Percentiles rank a stretch among this genome's conserved stretches.
These are phyloP conservation scores for Simplicillium aogashimaense DNA, from an alignment of 2,329 filamentous ascomycete species.

Conservation along the genomic window DNA sequence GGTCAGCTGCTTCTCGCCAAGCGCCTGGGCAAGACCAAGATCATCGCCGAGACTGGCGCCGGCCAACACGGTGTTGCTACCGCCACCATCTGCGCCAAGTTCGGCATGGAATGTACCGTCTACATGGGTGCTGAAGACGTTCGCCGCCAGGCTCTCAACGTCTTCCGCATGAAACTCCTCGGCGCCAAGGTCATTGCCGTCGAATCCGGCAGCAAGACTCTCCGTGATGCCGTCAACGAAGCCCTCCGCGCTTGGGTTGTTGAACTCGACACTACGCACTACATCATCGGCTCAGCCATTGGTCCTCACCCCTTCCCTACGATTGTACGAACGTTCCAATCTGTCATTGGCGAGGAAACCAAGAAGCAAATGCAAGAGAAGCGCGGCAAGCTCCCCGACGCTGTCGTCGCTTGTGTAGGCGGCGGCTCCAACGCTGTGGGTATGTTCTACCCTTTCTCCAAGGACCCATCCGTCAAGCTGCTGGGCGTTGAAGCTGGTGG, in stretches of 20 bases:
- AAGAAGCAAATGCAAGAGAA: conserved; percentile 82
- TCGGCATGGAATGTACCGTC: conserved; percentile 94
- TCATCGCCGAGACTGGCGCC: conserved; percentile 95
- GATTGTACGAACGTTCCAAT: conserved; percentile 96
- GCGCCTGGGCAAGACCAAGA: conserved; percentile 85
- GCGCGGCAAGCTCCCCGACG: conserved; percentile 83
- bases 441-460: conserved; percentile 96
- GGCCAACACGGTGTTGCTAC: conserved; percentile 97
- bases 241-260: conserved; percentile 91
- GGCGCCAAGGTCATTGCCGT: conserved; percentile 90
- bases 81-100: conserved; percentile 94
- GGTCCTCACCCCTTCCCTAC: conserved; percentile 96
- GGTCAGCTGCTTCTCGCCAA: conserved; percentile 84
- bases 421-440: conserved; percentile 91
- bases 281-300: conserved; percentile 96
- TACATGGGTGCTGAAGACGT: conserved; percentile 99
- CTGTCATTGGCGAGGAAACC: conserved; percentile 89
- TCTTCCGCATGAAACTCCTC: conserved; percentile 95
- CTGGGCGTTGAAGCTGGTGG: conserved; percentile 93
- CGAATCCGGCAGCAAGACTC: conserved; percentile 76
- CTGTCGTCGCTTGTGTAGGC: conserved; percentile 92
- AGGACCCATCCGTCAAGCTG: conserved; percentile 76
- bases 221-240: conserved; percentile 89
- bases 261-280: conserved; percentile 87
- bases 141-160: conserved; percentile 88